Percentiles rank a stretch among this genome's conserved stretches.
These are phyloP conservation scores for Nicotiana rustica DNA, from an alignment of 305 asterid species.

Conservation along the genomic window DNA sequence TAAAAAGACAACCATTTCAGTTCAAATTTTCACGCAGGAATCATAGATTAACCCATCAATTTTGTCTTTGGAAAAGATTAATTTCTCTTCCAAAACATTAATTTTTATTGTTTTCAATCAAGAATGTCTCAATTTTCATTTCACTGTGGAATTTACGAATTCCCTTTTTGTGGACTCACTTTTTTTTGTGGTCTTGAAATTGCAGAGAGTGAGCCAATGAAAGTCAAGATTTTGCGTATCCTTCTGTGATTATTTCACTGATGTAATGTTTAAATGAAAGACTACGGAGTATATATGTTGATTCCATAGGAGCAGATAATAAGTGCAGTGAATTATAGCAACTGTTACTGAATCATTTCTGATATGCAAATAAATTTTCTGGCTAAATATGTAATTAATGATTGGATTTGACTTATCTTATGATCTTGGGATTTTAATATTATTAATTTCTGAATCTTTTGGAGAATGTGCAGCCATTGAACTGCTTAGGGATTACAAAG, in stretches of 20 bases:
- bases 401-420: not conserved
- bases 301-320: not conserved
- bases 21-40: not conserved
- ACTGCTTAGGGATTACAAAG: not conserved
- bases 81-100: not conserved
- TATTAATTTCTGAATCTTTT: conserved; percentile 10
- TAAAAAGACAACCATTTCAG: not conserved
- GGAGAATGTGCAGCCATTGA: conserved; percentile 19
- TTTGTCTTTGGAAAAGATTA: not conserved
- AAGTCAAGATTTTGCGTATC: conserved; percentile 84
- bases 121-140: not conserved
- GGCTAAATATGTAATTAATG: not conserved
- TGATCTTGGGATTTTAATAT: not conserved
- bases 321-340: not conserved
- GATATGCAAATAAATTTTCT: not conserved
- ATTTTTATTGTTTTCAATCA: not conserved
- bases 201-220: conserved; percentile 67
- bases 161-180: not conserved
- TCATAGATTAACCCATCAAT: not conserved
- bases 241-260: conserved; percentile 42
- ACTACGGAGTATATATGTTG: not conserved
- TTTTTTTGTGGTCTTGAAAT: not conserved
- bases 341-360: conserved; percentile 18
- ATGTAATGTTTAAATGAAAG: conserved; percentile 16
- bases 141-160: not conserved